Evolutionary conservation across 2,329 filamentous ascomycete genomes (phyloP).

Genomic region (Trichoderma aggressivum): DNA sequence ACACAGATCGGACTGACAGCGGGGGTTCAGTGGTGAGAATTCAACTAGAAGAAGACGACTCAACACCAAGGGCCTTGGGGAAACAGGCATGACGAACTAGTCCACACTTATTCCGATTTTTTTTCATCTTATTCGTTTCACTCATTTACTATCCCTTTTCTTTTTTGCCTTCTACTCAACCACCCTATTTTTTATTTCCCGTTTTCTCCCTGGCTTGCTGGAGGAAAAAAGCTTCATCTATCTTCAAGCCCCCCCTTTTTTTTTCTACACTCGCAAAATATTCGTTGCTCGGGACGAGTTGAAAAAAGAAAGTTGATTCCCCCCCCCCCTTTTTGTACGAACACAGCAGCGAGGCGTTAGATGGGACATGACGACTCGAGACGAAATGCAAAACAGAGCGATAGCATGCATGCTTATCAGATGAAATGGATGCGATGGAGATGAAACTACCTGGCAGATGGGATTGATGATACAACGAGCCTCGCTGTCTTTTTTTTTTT

Average conservation of each 20-base stretch:
- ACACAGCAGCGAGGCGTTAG: constrained; percentile 20
- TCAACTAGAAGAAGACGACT: constrained; percentile 32
- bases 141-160: neutral
- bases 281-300: constrained; percentile 4
- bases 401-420: constrained; percentile 14
- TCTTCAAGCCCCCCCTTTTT: neutral
- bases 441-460: too few species aligned
- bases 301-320: neutral
- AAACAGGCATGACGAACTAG: constrained; percentile 21
- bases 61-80: constrained; percentile 38
- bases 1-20: constrained; percentile 16
- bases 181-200: neutral
- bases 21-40: neutral
- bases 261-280: neutral
- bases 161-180: neutral
- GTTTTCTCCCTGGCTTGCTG: neutral
- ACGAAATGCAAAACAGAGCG: constrained; percentile 6
- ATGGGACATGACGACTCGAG: constrained; percentile 11
- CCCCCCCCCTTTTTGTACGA: constrained; percentile 16
- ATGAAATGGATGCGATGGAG: neutral
- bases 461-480: neutral
- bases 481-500: neutral
- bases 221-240: neutral
- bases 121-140: neutral
- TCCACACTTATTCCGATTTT: constrained; percentile 3